These are phyloP conservation scores for Phytophthora cactorum DNA, from an alignment of 352 stramenopile genomes.

Conservation along the genomic window DNA sequence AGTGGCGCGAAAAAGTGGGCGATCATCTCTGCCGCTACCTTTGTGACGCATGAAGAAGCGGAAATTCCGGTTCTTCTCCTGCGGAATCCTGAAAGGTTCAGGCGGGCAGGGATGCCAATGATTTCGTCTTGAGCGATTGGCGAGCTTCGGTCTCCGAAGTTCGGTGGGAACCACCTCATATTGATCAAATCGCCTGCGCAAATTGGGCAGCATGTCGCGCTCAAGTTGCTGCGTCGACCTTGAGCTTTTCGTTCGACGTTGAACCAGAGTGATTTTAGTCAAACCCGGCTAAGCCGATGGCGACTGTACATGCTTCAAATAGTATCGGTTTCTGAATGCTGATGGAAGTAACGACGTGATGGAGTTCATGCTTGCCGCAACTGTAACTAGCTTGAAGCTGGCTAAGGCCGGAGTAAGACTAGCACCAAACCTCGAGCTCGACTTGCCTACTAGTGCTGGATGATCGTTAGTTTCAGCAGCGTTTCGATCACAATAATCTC, in stretches of 20 bases:
- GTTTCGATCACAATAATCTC: neutral
- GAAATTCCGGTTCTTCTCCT: neutral
- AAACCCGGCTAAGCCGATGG: neutral
- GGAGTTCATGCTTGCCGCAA: neutral
- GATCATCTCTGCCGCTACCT: constrained; percentile 23
- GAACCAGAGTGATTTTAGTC: constrained; percentile 8
- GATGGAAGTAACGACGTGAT: neutral
- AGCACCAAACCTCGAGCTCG: neutral
- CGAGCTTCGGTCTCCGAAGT: neutral
- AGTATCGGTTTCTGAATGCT: constrained; percentile 3
- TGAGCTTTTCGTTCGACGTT: constrained; percentile 21
- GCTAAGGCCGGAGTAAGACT: constrained; percentile 1
- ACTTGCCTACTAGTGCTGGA: neutral
- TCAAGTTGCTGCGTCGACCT: constrained; percentile 3
- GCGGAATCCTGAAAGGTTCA: constrained; percentile 12
- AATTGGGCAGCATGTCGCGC: constrained; percentile 26
- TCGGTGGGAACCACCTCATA: constrained; percentile 2
- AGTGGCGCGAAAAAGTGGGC: neutral
- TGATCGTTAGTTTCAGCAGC: neutral
- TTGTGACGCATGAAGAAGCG: constrained; percentile 1
- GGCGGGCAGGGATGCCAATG: neutral
- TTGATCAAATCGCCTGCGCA: constrained; percentile 16
- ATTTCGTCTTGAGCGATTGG: neutral
- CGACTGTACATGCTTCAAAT: neutral
- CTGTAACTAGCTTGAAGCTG: neutral